Evolutionary conservation across 2,329 filamentous ascomycete genomes (phyloP).

Genomic region (Fusarium clavum): DNA sequence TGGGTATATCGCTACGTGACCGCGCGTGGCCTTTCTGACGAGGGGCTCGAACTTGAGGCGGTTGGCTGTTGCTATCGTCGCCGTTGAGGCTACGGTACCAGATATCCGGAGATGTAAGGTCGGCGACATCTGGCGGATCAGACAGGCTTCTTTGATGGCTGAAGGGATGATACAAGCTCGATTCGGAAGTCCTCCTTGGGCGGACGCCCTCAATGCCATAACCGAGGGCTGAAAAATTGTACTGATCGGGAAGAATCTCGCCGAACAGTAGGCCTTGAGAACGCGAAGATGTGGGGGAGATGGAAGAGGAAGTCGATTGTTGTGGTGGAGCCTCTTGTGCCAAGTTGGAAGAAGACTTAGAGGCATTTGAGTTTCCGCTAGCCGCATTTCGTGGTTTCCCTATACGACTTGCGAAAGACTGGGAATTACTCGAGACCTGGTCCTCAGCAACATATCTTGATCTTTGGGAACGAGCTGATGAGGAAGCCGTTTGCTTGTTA

Average conservation of each 20-base stretch:
- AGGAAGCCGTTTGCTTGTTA: constrained; percentile 33
- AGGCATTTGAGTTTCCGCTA: constrained; percentile 51
- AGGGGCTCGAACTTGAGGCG: constrained; percentile 36
- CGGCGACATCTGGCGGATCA: constrained; percentile 62
- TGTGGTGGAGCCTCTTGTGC: constrained; percentile 50
- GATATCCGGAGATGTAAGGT: constrained; percentile 73
- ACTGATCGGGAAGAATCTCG: constrained; percentile 74
- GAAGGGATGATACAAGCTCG: constrained; percentile 68
- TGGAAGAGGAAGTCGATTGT: constrained; percentile 48
- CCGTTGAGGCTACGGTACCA: constrained; percentile 66
- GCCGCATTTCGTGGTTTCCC: constrained; percentile 60
- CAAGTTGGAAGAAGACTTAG: constrained; percentile 52
- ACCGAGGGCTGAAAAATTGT: constrained; percentile 63
- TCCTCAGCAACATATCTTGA: constrained; percentile 62
- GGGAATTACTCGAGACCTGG: constrained; percentile 63
- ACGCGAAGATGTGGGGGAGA: constrained; percentile 51
- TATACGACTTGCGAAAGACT: constrained; percentile 71
- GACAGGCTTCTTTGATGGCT: constrained; percentile 66
- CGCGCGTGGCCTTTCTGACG: constrained; percentile 57
- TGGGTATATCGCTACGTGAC: constrained; percentile 70
- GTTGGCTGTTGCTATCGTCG: constrained; percentile 36
- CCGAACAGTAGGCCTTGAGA: constrained; percentile 75
- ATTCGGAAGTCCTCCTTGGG: constrained; percentile 76
- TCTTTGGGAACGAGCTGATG: constrained; percentile 56
- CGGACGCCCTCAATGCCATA: constrained; percentile 69